phyloP scores from a whole-genome alignment of 2,329 filamentous ascomycete genomes.

The Rosellinia necatrix region DNA sequence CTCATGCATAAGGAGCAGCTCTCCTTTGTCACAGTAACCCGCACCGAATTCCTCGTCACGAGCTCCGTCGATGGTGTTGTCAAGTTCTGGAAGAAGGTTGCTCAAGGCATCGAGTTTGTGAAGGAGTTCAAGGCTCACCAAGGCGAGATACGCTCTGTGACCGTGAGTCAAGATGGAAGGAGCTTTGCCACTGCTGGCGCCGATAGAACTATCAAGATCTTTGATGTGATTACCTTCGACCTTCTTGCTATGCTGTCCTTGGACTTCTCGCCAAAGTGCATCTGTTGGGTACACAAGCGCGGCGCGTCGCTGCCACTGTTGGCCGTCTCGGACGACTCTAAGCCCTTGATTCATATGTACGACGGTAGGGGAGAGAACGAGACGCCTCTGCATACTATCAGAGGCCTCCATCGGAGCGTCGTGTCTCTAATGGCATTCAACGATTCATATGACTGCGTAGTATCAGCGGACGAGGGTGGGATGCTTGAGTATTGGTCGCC shows the following conservation, averaged over 20 bases:
- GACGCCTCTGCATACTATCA: slow-evolving; percentile 76
- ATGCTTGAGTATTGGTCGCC: slow-evolving; percentile 98
- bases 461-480: slow-evolving; percentile 85
- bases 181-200: slow-evolving; percentile 88
- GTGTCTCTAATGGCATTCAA: slow-evolving; percentile 91
- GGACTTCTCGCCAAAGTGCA: slow-evolving; percentile 72
- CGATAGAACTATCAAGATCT: slow-evolving; percentile 81
- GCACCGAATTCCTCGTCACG: slow-evolving; percentile 95
- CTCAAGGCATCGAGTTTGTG: slow-evolving; percentile 90
- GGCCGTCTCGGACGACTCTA: slow-evolving; percentile 77
- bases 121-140: slow-evolving; percentile 95
- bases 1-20: slow-evolving; percentile 98
- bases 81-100: slow-evolving; percentile 99
- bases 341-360: slow-evolving; percentile 77
- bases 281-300: slow-evolving; percentile 91
- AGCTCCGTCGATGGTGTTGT: slow-evolving; percentile 93
- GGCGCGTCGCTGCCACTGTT: slow-evolving; percentile 87
- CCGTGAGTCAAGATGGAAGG: slow-evolving; percentile 84
- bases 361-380: slow-evolving; percentile 86
- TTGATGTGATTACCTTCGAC: slow-evolving; percentile 85
- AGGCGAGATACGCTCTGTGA: slow-evolving; percentile 82
- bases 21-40: slow-evolving; percentile 84
- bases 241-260: slow-evolving; percentile 81
- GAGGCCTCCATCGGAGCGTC: slow-evolving; percentile 77
- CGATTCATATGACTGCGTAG: slow-evolving; percentile 82